A percentile compares a stretch with the other conserved stretches of the same genome.
phyloP scores from a whole-genome alignment of 2,329 filamentous ascomycete species.

The Cercospora sp. region DNA sequence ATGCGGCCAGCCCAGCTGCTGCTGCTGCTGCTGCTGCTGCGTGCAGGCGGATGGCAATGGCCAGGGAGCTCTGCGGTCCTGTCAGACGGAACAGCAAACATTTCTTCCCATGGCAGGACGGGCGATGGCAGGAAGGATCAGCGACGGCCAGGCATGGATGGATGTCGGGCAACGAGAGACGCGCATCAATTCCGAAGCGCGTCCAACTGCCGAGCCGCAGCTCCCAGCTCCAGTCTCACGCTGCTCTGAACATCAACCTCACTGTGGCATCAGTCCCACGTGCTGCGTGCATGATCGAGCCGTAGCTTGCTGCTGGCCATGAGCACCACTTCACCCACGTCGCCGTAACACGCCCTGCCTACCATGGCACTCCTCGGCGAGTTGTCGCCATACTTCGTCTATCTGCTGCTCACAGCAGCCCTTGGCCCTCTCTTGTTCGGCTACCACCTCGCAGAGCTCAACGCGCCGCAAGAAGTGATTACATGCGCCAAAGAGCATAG shows the following conservation, averaged over 20 bases:
- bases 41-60: not conserved
- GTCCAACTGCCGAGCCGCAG: not conserved
- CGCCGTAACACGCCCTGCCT: not conserved
- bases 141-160: not conserved
- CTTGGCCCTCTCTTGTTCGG: conserved; percentile 91
- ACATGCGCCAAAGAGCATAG: conserved; percentile 68
- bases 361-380: conserved; percentile 39
- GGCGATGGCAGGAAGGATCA: not conserved
- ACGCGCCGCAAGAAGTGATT: conserved; percentile 90
- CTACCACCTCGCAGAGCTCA: conserved; percentile 90
- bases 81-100: not conserved
- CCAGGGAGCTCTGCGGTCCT: not conserved
- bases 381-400: conserved; percentile 74
- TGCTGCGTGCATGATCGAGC: not conserved
- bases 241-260: not conserved
- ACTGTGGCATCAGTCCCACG: not conserved
- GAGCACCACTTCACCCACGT: not conserved
- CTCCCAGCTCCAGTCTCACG: not conserved
- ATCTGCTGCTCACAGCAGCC: conserved; percentile 73
- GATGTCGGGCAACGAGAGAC: not conserved
- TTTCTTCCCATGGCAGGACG: not conserved
- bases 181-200: not conserved
- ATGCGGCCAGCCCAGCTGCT: not conserved
- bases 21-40: not conserved
- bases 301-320: not conserved